Evolutionary conservation across 2,329 filamentous ascomycete genomes (phyloP), one percentile per base, ranked within the genome.

Genomic region (Fusarium cyanostomum): DNA sequence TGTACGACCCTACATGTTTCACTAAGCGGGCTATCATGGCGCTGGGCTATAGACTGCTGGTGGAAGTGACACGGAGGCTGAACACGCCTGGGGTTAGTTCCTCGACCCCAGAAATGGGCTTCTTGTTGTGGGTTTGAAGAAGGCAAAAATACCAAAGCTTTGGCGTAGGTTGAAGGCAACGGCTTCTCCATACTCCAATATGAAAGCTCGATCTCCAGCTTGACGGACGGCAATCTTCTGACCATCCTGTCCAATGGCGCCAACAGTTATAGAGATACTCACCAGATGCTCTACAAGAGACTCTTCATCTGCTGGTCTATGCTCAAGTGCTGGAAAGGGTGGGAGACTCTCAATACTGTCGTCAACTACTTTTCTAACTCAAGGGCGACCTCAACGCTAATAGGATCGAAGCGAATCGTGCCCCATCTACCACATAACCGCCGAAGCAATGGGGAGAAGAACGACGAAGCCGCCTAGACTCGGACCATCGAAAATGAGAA

Each of bases 391-490:
- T 67, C 60, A 8, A 71, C 64, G 8, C 45, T 66, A 26, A 78
- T 69, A 9, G 73, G 69, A 2, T 64, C 67, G 30, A 79, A 73
- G 0, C 64, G 68, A n/a, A 79, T 71, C 12, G 62, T 70, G 54
- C 80, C 78, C 1, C 21, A 80, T 58, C 62, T 79, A 79, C 77
- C 77, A 80, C 65, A 80, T 66, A 28, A 80, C 77, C 1, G 74
- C 74, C 11, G 73, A 72, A 6, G 73, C 72, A 5, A 81, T 72
- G 0, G 76, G 74, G 16, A 73, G 77, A 24, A 77, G 75, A 1
- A 77, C 75, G 3, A 80, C 70, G 18, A 81, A 79, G 0, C 78
- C 78, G 13, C 78, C 78, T 0, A 80, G 72, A 30, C 76, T 78
- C 0, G 79, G 79, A 0, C 77, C 77, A 57, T 81, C 79, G 7